Conservation (phyloP, 169 alveolate genomes). For the Plasmodium yoelii region DNA sequence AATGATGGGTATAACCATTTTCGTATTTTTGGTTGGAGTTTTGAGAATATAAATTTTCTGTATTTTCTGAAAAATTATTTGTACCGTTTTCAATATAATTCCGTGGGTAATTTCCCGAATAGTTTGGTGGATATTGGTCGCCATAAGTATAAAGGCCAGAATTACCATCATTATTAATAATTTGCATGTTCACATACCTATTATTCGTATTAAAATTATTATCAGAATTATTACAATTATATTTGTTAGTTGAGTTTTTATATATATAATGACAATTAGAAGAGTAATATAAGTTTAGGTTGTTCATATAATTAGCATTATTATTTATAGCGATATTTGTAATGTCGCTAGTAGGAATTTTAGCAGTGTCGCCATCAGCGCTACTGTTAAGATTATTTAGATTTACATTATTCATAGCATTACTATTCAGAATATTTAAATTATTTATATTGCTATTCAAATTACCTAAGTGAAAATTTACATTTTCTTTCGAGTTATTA, state of each 20-base stretch:
- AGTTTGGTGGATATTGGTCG: conserved; percentile 1
- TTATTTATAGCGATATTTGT: background rate
- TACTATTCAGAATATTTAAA: background rate
- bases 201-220: conserved; percentile 66
- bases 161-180: conserved; percentile 21
- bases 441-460: conserved; percentile 26
- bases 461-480: conserved; percentile 70
- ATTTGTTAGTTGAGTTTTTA: conserved; percentile 37
- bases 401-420: background rate
- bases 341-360: conserved; percentile 4
- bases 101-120: background rate
- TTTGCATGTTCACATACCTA: conserved; percentile 70
- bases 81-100: conserved; percentile 5
- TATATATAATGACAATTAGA: conserved; percentile 42
- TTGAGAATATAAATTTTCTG: background rate
- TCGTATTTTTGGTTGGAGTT: too few relatives aligned
- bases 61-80: background rate
- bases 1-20: too few relatives aligned
- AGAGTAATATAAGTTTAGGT: conserved; percentile 35
- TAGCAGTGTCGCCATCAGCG: background rate
- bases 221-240: conserved; percentile 60
- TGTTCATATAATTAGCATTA: conserved; percentile 26
- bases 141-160: conserved; percentile 20
- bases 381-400: background rate
- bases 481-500: conserved; percentile 49